Base-by-base conservation (phyloP, 177 flowering plant species). In the Vitis hybrid region DNA sequence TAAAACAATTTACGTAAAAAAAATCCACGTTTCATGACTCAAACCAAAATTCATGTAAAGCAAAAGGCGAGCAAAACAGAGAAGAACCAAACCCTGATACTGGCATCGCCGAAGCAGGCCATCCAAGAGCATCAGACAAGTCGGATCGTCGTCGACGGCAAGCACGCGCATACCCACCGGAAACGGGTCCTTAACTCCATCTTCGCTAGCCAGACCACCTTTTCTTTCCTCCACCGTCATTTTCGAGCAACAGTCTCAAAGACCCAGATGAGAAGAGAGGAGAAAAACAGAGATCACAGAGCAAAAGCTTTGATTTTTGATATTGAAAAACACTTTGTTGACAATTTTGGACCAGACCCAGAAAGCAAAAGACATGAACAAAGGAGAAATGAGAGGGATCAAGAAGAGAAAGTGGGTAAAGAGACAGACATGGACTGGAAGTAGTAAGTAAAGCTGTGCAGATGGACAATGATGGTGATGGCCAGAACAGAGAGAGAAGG, bases 161-260 rank as follows among this genome's bases (percentile, higher is more conserved):
- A 89, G 85, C 67, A 89, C 89, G 4, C 86, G 75, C 84, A 89
- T 74, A 26, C 90, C 93, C 48, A 76, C 79, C 18, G 90, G 90
- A 70, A 89, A 87, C 39, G 49, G 51, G 45, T 85, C 85, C 15
- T 2, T 39, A 3, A 16, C 31, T 12, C 61, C 72, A 49, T 66
- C 77, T 45, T 70, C 81, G 45, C 62, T 58, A 15, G 3, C 62
- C 57, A 59, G 33, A 63, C 59, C 39, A 63, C 66, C 64, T 56
- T 64, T 80, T 57, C 56, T 71, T 57, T 74, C 76, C 74, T 85
- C 86, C 65, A 80, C 79, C 73, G 77, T 73, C 87, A 85, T 77
- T 56, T n/a, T 56, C 55, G 50, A 64, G 48, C 51, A 70, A 56
- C 56, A 56, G 64, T n/a, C 50, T 65, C 58, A 29, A 14, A 58